Evolutionary conservation across 768 basidiomycete species (phyloP).

Genomic region (Tulasnella calospora): DNA sequence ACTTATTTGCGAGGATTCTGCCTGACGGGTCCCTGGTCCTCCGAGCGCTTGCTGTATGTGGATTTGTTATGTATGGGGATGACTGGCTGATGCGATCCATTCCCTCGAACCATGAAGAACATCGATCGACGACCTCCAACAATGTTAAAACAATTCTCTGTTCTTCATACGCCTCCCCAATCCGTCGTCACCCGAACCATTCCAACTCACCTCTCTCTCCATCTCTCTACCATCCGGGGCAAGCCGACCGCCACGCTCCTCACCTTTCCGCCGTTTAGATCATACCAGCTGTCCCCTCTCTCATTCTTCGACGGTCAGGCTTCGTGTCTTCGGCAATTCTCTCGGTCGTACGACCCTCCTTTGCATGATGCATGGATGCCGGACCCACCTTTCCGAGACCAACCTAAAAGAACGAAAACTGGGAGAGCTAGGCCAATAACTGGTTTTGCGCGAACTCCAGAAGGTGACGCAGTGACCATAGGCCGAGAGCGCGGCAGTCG

Average conservation of each 20-base stretch:
- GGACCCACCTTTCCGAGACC: not conserved
- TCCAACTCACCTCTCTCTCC: conserved; percentile 40
- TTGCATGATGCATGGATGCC: not conserved
- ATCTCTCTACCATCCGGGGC: conserved; percentile 52
- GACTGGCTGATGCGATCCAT: not conserved
- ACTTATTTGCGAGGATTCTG: conserved; percentile 69
- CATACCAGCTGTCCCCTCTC: conserved; percentile 54
- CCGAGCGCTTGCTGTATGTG: conserved; percentile 65
- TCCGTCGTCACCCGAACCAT: conserved; percentile 15
- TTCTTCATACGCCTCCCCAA: conserved; percentile 45
- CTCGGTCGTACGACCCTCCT: not conserved
- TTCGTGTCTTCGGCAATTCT: not conserved
- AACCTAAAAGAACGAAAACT: not conserved
- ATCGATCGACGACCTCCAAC: conserved; percentile 86
- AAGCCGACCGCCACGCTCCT: conserved; percentile 49
- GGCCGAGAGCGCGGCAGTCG: conserved; percentile 50
- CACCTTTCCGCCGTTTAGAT: conserved; percentile 60
- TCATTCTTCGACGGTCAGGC: conserved; percentile 54
- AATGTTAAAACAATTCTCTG: conserved; percentile 64
- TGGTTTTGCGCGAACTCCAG: conserved; percentile 66
- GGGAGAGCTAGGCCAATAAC: conserved; percentile 39
- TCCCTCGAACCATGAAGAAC: conserved; percentile 49
- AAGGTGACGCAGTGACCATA: conserved; percentile 69
- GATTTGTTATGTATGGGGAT: not conserved
- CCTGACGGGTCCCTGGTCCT: conserved; percentile 69